A percentile compares a stretch with the other conserved stretches of the same genome.
Evolutionary conservation across 202 grass and related monocot species (phyloP).

Genomic region (Saccharum hybrid): DNA sequence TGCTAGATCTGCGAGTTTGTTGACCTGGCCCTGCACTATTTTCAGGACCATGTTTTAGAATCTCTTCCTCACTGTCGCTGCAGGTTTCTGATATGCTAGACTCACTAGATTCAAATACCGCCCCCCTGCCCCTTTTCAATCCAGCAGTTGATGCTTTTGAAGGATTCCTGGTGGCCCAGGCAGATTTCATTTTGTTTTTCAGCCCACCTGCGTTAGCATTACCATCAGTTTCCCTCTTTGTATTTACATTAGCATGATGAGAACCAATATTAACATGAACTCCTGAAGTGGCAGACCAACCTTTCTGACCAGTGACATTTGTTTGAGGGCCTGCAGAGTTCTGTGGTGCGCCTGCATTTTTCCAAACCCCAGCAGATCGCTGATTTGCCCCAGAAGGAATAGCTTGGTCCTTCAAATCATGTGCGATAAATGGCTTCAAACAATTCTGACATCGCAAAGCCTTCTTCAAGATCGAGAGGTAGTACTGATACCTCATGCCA

Average conservation of each 20-base stretch:
- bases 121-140: conserved; percentile 51
- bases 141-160: conserved; percentile 52
- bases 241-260: conserved; percentile 41
- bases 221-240: conserved; percentile 36
- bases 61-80: conserved; percentile 55
- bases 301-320: conserved; percentile 47
- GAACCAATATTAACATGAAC: conserved; percentile 45
- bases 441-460: conserved; percentile 67
- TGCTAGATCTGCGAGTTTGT: conserved; percentile 73
- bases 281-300: conserved; percentile 45
- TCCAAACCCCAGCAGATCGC: conserved; percentile 45
- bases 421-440: conserved; percentile 67
- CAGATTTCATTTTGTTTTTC: conserved; percentile 55
- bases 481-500: conserved; percentile 77
- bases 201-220: conserved; percentile 28
- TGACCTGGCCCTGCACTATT: conserved; percentile 33
- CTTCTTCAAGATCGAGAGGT: conserved; percentile 58
- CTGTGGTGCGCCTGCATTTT: conserved; percentile 47
- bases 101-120: conserved; percentile 51
- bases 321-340: conserved; percentile 47
- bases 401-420: conserved; percentile 50
- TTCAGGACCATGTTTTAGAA: conserved; percentile 33
- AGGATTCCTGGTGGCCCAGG: conserved; percentile 31
- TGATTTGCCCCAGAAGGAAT: conserved; percentile 49
- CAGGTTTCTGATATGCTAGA: conserved; percentile 44